Evolutionary conservation across 106 monocot genomes (phyloP).

Genomic region (Agapanthus africanus): DNA sequence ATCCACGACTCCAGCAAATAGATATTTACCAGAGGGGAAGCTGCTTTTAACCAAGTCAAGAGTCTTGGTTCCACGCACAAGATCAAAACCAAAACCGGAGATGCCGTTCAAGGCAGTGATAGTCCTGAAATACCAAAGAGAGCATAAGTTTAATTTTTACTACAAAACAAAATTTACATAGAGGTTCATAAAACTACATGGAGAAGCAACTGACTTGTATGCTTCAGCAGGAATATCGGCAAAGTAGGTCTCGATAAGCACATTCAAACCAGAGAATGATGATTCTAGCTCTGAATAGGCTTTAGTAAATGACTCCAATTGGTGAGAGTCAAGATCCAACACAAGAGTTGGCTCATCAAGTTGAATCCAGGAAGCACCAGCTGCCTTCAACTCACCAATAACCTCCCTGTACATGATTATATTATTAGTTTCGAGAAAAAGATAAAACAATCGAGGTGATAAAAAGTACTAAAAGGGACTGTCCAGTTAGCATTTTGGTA

Average conservation of each 20-base stretch:
- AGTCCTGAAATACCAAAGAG: constrained; percentile 13
- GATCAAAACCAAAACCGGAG: constrained; percentile 22
- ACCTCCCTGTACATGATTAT: constrained; percentile 16
- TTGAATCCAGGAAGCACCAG: constrained; percentile 31
- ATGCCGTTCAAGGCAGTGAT: constrained; percentile 19
- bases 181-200: neutral
- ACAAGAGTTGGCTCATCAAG: constrained; percentile 29
- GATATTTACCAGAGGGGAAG: constrained; percentile 26
- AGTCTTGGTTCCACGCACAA: constrained; percentile 29
- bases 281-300: constrained; percentile 13
- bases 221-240: constrained; percentile 15
- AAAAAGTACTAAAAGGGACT: neutral
- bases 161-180: neutral
- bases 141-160: constrained; percentile 2
- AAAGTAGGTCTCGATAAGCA: constrained; percentile 15
- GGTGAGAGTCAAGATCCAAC: constrained; percentile 20
- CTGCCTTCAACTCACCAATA: constrained; percentile 24
- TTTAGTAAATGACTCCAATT: constrained; percentile 21
- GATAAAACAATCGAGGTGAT: neutral
- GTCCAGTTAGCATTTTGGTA: neutral
- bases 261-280: constrained; percentile 13
- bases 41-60: constrained; percentile 23
- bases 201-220: constrained; percentile 8
- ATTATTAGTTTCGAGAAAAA: neutral
- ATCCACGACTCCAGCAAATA: constrained; percentile 27